Percentiles rank a stretch among this genome's conserved stretches.
phyloP scores from a whole-genome alignment of 257 asterid species.

The Capsicum pubescens region DNA sequence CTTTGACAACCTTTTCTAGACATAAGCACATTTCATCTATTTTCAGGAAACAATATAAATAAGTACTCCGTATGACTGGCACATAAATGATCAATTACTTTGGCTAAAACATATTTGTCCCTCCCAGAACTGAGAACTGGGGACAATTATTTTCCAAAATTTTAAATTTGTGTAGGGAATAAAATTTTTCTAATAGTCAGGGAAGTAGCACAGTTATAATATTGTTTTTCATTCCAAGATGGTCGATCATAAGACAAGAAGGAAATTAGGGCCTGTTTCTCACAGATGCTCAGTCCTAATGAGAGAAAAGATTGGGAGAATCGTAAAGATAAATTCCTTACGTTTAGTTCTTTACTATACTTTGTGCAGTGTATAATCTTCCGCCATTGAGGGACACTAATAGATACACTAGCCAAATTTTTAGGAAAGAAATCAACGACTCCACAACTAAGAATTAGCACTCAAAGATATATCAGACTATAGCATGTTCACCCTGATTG shows the following conservation, averaged over 20 bases:
- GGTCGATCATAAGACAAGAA: background rate
- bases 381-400: background rate
- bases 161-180: background rate
- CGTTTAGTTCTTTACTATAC: background rate
- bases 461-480: background rate
- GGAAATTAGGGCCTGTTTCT: background rate
- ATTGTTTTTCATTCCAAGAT: background rate
- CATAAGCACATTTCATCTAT: slow-evolving; percentile 16
- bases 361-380: background rate
- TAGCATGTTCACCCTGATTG: slow-evolving; percentile 50
- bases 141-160: background rate
- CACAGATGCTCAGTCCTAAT: background rate
- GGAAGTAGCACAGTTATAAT: background rate
- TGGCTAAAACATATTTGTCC: slow-evolving; percentile 46
- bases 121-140: slow-evolving; percentile 60
- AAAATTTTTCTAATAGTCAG: background rate
- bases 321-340: background rate
- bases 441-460: slow-evolving; percentile 7
- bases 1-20: slow-evolving; percentile 51
- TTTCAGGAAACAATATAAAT: background rate
- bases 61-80: background rate
- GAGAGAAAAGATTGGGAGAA: background rate
- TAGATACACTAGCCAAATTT: background rate
- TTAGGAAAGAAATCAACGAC: background rate
- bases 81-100: background rate